phyloP scores from a whole-genome alignment of 805 yeast species.

The Clavispora carvajalis region DNA sequence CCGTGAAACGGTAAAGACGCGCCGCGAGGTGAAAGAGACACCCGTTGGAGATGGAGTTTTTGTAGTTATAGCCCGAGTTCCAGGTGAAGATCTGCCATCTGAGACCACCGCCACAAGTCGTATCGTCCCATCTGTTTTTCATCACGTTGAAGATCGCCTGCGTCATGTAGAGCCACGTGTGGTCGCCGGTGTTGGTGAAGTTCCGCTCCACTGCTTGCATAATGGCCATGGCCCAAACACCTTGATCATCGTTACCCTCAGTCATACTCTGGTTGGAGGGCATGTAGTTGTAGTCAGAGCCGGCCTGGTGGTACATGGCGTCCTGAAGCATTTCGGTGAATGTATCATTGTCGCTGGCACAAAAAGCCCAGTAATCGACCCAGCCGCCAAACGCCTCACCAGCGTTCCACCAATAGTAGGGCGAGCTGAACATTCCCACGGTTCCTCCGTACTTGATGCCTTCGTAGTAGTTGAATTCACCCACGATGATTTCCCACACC shows the following conservation, averaged over 20 bases:
- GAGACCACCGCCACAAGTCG: conserved; percentile 37
- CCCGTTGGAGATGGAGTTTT: conserved; percentile 42
- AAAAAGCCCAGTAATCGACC: conserved; percentile 35
- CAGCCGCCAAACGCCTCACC: conserved; percentile 48
- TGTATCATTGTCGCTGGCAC: conserved; percentile 30
- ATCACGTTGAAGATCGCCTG: conserved; percentile 42
- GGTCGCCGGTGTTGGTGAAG: conserved; percentile 27
- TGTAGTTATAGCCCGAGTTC: conserved; percentile 43
- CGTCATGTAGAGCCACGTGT: conserved; percentile 35
- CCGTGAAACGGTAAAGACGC: conserved; percentile 39
- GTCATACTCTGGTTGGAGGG: conserved; percentile 43
- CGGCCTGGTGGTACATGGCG: conserved; percentile 42
- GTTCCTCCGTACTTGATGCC: conserved; percentile 40
- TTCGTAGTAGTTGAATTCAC: conserved; percentile 42
- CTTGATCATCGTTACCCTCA: conserved; percentile 50
- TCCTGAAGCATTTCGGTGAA: conserved; percentile 25
- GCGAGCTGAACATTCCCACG: conserved; percentile 41
- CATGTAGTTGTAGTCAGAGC: conserved; percentile 36
- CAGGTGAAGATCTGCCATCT: conserved; percentile 47
- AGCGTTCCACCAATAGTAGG: conserved; percentile 52
- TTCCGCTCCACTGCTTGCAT: conserved; percentile 44
- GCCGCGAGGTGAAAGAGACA: conserved; percentile 42
- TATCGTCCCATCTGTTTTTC: conserved; percentile 40
- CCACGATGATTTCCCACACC: conserved; percentile 29
- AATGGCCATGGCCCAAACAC: conserved; percentile 46